Evolutionary conservation across 441 rosid species (phyloP), one percentile per base, ranked within the genome.

Genomic region (Syzygium syzygioides): DNA sequence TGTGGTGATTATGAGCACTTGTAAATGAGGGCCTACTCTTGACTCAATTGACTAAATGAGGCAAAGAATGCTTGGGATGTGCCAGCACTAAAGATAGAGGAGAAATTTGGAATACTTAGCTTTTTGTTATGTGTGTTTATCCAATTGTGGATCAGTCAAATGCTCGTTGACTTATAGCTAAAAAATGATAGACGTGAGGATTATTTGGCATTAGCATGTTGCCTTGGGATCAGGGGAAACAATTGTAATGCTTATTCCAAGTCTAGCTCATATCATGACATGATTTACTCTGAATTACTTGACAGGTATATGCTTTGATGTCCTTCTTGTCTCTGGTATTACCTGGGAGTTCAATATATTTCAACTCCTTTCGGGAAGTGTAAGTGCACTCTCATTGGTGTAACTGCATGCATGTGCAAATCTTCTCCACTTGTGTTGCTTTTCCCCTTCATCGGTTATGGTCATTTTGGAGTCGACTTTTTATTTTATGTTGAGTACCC

Each of bases 291-390:
- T 88, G 85, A 87, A 76, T 64, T 88, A 55, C 30, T 56, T 84
- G 34, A 88, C 95, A 98, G 99, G 94, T 98, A 84, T 98, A 96
- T 93, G 99, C 98, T 30, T 91, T 95, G 86, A 96, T 93, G 97
- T 98, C 99, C 59, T 96, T 98, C 92, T 91, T 96, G 93, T 94
- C 99, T 66, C 98, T 98, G 84, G 90, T 95, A 86, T 91, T 96
- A 89, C 97, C 97, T 3, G 88, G 66, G 88, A 92, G 96, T 91
- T 91, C 99, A 55, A 98, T 98, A 84, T 96, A 96, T 90, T 96
- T 96, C 93, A 95, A 96, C 93, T 98, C 99, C 91, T 93, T 98
- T 80, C 91, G 99, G 80, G 99, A 98, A 94, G 96, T 96, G 99
- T 97, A 93, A 95, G 98, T 93, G 52, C 83, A 41, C 53, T 23